Base-by-base conservation (phyloP, 176 grass and related monocot species). In the Aegilops tauschii region DNA sequence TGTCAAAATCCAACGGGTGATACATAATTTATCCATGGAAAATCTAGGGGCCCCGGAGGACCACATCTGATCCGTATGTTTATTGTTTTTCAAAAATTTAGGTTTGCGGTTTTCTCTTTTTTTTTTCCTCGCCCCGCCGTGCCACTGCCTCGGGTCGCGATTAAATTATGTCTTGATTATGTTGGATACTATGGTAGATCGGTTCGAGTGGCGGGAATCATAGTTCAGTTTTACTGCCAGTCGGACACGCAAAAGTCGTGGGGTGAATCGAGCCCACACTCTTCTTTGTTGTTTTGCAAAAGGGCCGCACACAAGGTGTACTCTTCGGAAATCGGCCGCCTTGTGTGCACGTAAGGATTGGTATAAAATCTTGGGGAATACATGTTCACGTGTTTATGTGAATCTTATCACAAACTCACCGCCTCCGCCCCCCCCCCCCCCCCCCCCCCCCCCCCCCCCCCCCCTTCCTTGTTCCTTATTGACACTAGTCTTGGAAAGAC, bases 91-190 rank as follows among this genome's bases (percentile, higher is more conserved):
- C 17, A 56, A 56, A 56, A 2, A 3, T 8, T 56, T 56, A 56
- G 54, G 54, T 58, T 54, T 54, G 17, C 20, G 52, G 0, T 20
- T 54, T 54, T 59, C 23, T 25, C 23, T 54, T 52, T 17, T 17
- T 17, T 8, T 8, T 18, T 2, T 0, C 0, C 20, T 9, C 20
- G 3, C 7, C 52, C 1, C 6, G 18, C 18, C 54, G 6, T 0
- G 54, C 54, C 54, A 58, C 17, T 58, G 2, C 17, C 17, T 3
- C 18, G 5, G 49, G 49, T 6, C 49, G 0, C 49, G 14, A 50
- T 50, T 52, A 0, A 52, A 6, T 17, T 0, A 17, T 17, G 49
- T 14, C 17, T 21, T 20, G 18, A 58, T 58, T 58, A 3, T 58
- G 36, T 42, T 21, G 18, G 54, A 58, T 58, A 21, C 54, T 20